phyloP scores from a whole-genome alignment of 2,329 filamentous ascomycete genomes.

The Penicillium expansum region DNA sequence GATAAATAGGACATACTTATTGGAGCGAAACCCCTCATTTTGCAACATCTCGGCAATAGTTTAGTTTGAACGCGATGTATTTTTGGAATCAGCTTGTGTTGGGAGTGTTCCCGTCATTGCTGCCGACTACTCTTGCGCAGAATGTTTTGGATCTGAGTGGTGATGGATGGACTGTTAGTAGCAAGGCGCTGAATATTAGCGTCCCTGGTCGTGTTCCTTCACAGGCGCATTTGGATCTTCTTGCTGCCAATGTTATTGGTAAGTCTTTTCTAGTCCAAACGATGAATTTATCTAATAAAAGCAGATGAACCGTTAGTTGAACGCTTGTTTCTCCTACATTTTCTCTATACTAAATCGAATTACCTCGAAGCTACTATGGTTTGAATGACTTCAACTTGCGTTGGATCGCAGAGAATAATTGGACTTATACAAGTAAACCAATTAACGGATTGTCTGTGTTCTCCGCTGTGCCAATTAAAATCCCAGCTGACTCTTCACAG shows the following conservation, averaged over 20 bases:
- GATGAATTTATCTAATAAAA: neutral
- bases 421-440: conserved; percentile 57
- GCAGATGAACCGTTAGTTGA: conserved; percentile 36
- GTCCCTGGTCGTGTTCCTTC: conserved; percentile 57
- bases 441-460: conserved; percentile 43
- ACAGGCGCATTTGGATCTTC: conserved; percentile 59
- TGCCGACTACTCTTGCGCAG: conserved; percentile 22
- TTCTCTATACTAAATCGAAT: neutral
- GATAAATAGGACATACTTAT: neutral
- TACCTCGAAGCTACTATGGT: conserved; percentile 46
- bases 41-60: too few species aligned
- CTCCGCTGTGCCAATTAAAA: neutral
- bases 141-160: conserved; percentile 44
- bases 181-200: conserved; percentile 48
- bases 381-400: conserved; percentile 60
- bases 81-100: conserved; percentile 16
- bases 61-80: conserved; percentile 16
- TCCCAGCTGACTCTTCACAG: conserved; percentile 14
- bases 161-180: conserved; percentile 47
- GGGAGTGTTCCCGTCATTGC: conserved; percentile 15
- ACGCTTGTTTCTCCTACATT: conserved; percentile 4
- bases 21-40: neutral
- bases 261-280: conserved; percentile 32
- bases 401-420: conserved; percentile 59
- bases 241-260: conserved; percentile 52